Conservation (phyloP, 306 rosid genomes). For the Pyrus communis region DNA sequence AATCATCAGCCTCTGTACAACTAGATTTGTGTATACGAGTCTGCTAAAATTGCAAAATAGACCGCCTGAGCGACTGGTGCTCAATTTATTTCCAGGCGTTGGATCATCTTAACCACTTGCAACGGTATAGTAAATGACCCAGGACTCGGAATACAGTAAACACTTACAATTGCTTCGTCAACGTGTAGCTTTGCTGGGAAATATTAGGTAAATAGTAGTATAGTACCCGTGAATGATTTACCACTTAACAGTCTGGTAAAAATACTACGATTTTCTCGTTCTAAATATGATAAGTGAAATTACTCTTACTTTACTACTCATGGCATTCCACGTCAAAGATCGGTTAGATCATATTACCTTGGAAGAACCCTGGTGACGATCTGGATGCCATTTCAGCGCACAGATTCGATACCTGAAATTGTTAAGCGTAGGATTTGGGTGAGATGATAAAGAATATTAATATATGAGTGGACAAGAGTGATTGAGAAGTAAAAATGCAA, state of each 20-base stretch:
- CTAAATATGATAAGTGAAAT: not conserved
- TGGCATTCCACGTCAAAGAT: not conserved
- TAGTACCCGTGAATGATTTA: not conserved
- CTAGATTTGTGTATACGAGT: not conserved
- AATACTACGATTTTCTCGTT: not conserved
- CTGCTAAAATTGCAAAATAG: not conserved
- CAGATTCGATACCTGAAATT: slow-evolving; percentile 57
- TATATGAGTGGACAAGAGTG: not conserved
- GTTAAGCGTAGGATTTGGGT: not conserved
- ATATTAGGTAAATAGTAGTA: not conserved
- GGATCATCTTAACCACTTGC: not conserved
- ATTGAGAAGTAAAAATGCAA: not conserved
- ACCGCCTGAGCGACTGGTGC: not conserved
- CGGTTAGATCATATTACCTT: slow-evolving; percentile 39
- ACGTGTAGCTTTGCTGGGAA: not conserved
- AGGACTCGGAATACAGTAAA: not conserved
- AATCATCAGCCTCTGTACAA: not conserved
- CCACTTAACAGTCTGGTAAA: not conserved
- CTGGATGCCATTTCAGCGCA: slow-evolving; percentile 93
- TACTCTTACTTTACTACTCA: not conserved
- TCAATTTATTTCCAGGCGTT: not conserved
- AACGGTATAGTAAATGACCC: not conserved
- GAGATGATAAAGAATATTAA: not conserved
- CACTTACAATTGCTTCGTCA: not conserved
- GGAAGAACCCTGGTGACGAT: slow-evolving; percentile 83